These are phyloP conservation scores for Daldinia sp. DNA, from an alignment of 2,329 filamentous ascomycete genomes.

Conservation along the genomic window DNA sequence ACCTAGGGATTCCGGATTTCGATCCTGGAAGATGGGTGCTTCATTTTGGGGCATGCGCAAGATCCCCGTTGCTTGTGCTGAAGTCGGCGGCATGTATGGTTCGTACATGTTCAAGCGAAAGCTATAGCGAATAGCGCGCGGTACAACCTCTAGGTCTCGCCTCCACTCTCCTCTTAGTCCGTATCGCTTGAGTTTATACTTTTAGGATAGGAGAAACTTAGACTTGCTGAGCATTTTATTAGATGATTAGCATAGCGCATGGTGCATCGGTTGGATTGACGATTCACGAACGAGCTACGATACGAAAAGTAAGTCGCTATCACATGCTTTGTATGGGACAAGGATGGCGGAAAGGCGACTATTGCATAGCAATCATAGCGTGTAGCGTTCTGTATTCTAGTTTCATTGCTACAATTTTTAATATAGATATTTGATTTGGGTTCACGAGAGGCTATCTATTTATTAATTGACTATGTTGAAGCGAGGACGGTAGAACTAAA, in stretches of 20 bases:
- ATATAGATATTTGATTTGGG: background rate
- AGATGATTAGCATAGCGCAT: conserved; percentile 27
- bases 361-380: conserved; percentile 20
- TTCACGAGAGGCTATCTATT: too few relatives aligned
- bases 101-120: conserved; percentile 70
- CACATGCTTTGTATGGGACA: background rate
- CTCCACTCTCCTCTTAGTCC: background rate
- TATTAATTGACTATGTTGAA: too few relatives aligned
- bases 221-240: background rate
- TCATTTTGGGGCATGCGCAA: conserved; percentile 88
- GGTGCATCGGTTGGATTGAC: conserved; percentile 13
- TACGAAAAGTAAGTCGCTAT: conserved; percentile 13
- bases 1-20: conserved; percentile 63
- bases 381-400: conserved; percentile 14
- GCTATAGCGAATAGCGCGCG: conserved; percentile 49
- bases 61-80: conserved; percentile 87
- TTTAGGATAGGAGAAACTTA: background rate
- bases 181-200: background rate
- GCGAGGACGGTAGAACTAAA: too few relatives aligned
- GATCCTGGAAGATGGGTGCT: conserved; percentile 85
- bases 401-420: background rate
- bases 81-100: conserved; percentile 95
- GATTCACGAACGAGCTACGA: conserved; percentile 23
- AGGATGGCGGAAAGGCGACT: conserved; percentile 14
- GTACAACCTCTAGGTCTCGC: background rate